Percentiles rank a stretch among this genome's conserved stretches.
Conservation (phyloP, 2,329 filamentous ascomycete species). For the Madurella mycetomatis region DNA sequence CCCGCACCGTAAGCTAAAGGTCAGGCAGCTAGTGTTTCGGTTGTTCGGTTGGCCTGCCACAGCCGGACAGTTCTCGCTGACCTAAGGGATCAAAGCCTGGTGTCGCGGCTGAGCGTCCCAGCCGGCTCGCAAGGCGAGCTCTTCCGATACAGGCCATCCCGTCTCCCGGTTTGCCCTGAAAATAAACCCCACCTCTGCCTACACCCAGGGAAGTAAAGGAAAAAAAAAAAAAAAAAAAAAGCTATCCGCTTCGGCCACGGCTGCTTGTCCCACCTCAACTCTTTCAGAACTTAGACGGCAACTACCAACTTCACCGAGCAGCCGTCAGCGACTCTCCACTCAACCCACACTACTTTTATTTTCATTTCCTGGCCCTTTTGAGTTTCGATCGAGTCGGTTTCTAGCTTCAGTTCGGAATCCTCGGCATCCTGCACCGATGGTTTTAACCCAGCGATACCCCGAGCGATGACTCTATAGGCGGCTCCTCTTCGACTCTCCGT, state of each 20-base stretch:
- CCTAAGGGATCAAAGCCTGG: constrained; percentile 16
- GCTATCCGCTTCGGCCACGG: too few species aligned
- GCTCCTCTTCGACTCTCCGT: constrained; percentile 23
- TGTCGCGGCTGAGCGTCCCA: constrained; percentile 17
- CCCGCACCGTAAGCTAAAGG: constrained; percentile 14
- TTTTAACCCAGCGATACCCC: constrained; percentile 24
- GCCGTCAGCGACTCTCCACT: constrained; percentile 29
- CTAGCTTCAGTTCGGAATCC: constrained; percentile 25
- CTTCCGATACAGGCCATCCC: constrained; percentile 20
- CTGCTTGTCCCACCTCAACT: too few species aligned
- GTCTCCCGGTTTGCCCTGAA: constrained; percentile 17
- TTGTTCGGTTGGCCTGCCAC: constrained; percentile 8
- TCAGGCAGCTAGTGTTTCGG: constrained; percentile 25
- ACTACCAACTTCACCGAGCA: constrained; percentile 9
- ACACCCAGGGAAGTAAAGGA: constrained; percentile 9
- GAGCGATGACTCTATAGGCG: constrained; percentile 28
- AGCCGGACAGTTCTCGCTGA: constrained; percentile 15
- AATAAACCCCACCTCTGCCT: constrained; percentile 16
- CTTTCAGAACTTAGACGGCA: background rate
- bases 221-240: background rate
- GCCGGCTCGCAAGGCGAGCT: constrained; percentile 23
- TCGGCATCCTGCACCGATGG: constrained; percentile 25
- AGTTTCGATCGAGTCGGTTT: constrained; percentile 9
- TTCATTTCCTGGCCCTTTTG: constrained; percentile 12
- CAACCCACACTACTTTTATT: constrained; percentile 29